These are phyloP conservation scores for Hypoxylon intermedium DNA, from an alignment of 495 filamentous ascomycete species.

Conservation along the genomic window DNA sequence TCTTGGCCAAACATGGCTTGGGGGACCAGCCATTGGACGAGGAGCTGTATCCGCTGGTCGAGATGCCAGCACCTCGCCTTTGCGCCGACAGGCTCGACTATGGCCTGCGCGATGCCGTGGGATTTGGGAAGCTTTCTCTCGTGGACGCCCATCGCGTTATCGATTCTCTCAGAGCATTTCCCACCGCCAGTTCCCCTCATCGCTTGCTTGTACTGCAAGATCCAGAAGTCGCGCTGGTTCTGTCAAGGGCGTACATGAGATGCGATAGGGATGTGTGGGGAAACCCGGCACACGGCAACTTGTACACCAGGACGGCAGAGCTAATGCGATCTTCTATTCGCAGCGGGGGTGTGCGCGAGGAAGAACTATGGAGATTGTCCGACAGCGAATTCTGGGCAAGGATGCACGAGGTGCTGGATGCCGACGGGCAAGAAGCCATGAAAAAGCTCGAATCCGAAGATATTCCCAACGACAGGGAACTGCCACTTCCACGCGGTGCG, in stretches of 20 bases:
- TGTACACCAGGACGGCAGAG: slow-evolving; percentile 45
- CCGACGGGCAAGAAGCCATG: slow-evolving; percentile 38
- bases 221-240: slow-evolving; percentile 40
- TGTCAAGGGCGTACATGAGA: slow-evolving; percentile 46
- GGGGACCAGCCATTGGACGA: slow-evolving; percentile 44
- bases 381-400: slow-evolving; percentile 50
- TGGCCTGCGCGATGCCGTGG: slow-evolving; percentile 49
- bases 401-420: slow-evolving; percentile 39
- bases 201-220: slow-evolving; percentile 49
- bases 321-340: slow-evolving; percentile 45
- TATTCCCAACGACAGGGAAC: slow-evolving; percentile 39
- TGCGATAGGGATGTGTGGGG: slow-evolving; percentile 51
- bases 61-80: slow-evolving; percentile 50
- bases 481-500: slow-evolving; percentile 39
- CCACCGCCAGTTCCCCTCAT: slow-evolving; percentile 30
- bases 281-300: slow-evolving; percentile 43
- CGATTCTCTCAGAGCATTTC: slow-evolving; percentile 42
- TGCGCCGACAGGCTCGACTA: slow-evolving; percentile 57
- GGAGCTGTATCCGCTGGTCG: slow-evolving; percentile 51
- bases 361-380: slow-evolving; percentile 47
- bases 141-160: slow-evolving; percentile 40
- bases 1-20: slow-evolving; percentile 46
- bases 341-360: slow-evolving; percentile 37
- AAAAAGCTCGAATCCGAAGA: slow-evolving; percentile 44
- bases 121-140: slow-evolving; percentile 43